Conservation (phyloP, 2,329 filamentous ascomycete genomes). For the Botryotinia calthae region DNA sequence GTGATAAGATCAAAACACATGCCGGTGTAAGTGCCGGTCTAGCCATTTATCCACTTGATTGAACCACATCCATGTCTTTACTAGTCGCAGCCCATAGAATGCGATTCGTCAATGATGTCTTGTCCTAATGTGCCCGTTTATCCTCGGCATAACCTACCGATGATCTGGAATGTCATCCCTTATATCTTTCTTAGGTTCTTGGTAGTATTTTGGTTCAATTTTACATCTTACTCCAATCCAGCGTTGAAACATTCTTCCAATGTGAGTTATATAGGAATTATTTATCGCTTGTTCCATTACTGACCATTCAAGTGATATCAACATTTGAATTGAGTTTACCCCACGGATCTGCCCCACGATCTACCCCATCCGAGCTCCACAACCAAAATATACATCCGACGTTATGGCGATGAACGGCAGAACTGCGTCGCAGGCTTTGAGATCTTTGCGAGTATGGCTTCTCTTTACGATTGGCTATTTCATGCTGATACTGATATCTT, state of each 20-base stretch:
- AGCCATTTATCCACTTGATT: neutral
- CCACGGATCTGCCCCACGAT: conserved; percentile 20
- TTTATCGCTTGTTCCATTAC: neutral
- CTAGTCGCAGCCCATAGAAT: rapidly evolving
- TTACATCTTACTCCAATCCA: neutral
- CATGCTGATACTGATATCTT: conserved; percentile 15
- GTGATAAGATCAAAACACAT: too few relatives aligned
- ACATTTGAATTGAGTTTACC: conserved; percentile 1
- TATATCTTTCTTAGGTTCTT: neutral
- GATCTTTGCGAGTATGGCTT: conserved; percentile 59
- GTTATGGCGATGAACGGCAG: conserved; percentile 64
- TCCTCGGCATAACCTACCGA: conserved; percentile 10
- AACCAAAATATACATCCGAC: neutral
- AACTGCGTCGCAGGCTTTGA: conserved; percentile 60
- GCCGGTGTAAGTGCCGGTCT: rapidly evolving
- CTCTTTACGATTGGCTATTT: neutral
- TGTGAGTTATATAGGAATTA: neutral
- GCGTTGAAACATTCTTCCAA: neutral
- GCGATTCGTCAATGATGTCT: conserved; percentile 1
- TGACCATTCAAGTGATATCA: neutral
- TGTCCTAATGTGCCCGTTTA: conserved; percentile 6
- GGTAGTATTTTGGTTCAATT: neutral
- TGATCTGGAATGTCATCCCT: neutral
- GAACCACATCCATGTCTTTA: neutral
- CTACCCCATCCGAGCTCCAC: conserved; percentile 19